Evolutionary conservation across 805 yeast genomes (phyloP), one percentile per base, ranked within the genome.

Genomic region (Spathaspora girioi): DNA sequence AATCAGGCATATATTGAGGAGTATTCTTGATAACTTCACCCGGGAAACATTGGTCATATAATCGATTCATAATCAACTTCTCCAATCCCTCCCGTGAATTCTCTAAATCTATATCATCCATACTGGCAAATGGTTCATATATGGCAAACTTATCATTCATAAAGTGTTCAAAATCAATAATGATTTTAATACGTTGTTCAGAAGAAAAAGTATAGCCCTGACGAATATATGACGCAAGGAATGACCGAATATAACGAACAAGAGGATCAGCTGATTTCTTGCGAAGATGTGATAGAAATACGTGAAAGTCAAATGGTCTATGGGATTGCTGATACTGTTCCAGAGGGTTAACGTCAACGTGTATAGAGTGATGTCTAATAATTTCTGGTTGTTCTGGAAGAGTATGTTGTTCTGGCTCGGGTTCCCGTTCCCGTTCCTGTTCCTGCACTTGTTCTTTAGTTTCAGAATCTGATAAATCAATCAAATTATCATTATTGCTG

Each of bases 31-130:
- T 70, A n/a, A 81, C 78, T 43, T 76, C 80, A 0, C 98, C 97
- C 0, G 97, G 83, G 62, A 87, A 96, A 29, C 93, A 86, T 50
- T 80, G 81, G 1, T 76, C 75, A 65, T 90, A 92, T 2, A 96
- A 68, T 56, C 96, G 77, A 50, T 93, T 92, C 96, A 92, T 89
- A 9, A 96, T 77, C 43, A 94, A 76, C 66, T 94, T 94, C 67
- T 94, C 99, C 59, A 94, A 76, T 0, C 99, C 99, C 59, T 91
- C 97, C 57, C 84, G 73, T 2, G 96, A 85, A 62, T 92, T 90
- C 38, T 77, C 83, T 47, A 88, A 69, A 18, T 75, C 74, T 2
- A 76, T 79, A 15, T 82, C 83, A 43, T 68, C 73, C 73, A 89
- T 77, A 2, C 80, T 70, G 19, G 81, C 77, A 65, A 94, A 93